Evolutionary conservation across 108 stramenopile genomes (phyloP), one percentile per base, ranked within the genome.

Genomic region (Nannochloropsis gaditana): DNA sequence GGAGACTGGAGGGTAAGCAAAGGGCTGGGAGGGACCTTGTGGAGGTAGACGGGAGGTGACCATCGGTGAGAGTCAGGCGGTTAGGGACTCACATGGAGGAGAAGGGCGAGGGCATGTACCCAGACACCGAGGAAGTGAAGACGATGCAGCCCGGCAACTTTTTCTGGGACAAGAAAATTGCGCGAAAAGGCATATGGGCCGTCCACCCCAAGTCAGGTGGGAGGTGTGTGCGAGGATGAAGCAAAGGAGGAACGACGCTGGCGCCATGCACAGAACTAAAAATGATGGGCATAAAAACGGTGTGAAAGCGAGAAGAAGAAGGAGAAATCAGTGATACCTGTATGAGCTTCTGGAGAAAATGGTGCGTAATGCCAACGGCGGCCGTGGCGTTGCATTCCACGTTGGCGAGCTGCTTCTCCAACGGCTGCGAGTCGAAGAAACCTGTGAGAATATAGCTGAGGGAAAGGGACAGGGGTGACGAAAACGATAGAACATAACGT

Each of bases 311-410:
- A 59, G 50, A 17, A 59, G 1, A 59, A 59, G 50, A 59, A 10
- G 50, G 50, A 10, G 50, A 31, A 31, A 31, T 31, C 59, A 81
- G 44, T 6, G 80, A 59, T 42, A 80, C 89, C 45, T 44, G 73
- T 45, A 89, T 45, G 43, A 89, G 42, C 9, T 86, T 50, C 79
- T 92, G 81, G 42, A 96, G 86, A 86, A 98, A 99, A 86, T 96
- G 95, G 92, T 99, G 98, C 1, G 99, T 91, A 45, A 99, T 93
- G 84, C 92, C 93, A 84, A 97, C 95, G 44, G 93, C 89, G 3
- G 97, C 96, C 1, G 96, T 97, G 43, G 97, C 95, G 91, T 99
- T 99, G 91, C 98, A 99, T 93, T 99, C 98, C 11, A 97, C 88
- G 88, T 98, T 98, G 83, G 93, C 94, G 84, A 96, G 86, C 59